Evolutionary conservation across 257 asterid species (phyloP).

Genomic region (Coffea canephora): DNA sequence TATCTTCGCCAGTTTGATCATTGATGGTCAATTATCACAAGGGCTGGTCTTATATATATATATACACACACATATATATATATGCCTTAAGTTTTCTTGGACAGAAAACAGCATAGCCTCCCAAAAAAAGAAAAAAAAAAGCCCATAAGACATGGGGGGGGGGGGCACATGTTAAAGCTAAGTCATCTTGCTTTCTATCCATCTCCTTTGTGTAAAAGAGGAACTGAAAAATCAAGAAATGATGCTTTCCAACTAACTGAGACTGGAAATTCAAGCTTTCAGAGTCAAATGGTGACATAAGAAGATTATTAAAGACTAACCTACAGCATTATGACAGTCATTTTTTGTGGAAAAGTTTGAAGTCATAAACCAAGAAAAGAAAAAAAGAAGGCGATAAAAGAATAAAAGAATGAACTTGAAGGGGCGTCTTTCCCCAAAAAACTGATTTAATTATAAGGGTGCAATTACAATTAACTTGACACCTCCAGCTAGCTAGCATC

Average conservation of each 20-base stretch:
- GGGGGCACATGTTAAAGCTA: conserved; percentile 63
- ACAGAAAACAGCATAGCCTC: neutral
- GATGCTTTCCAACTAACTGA: conserved; percentile 42
- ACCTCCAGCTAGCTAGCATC: neutral
- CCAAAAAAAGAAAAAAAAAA: no score
- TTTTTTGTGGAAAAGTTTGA: conserved; percentile 7
- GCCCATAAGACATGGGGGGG: conserved; percentile 22
- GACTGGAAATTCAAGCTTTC: conserved; percentile 35
- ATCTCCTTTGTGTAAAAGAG: conserved; percentile 55
- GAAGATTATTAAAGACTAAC: conserved; percentile 17
- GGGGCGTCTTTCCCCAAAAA: conserved; percentile 17
- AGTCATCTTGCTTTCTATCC: conserved; percentile 63
- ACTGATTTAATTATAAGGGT: neutral
- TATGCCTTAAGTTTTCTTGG: neutral
- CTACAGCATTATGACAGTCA: neutral
- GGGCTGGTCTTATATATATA: neutral
- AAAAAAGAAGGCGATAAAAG: conserved; percentile 1
- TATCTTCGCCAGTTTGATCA: conserved; percentile 14
- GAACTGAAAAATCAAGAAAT: conserved; percentile 37
- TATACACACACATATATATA: no score
- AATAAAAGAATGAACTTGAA: neutral
- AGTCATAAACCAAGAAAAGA: conserved; percentile 26
- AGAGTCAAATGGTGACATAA: conserved; percentile 48
- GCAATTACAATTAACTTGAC: conserved; percentile 8
- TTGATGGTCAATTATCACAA: neutral